phyloP scores from a whole-genome alignment of 2,329 filamentous ascomycete species.

The Nigrograna mackinnonii region DNA sequence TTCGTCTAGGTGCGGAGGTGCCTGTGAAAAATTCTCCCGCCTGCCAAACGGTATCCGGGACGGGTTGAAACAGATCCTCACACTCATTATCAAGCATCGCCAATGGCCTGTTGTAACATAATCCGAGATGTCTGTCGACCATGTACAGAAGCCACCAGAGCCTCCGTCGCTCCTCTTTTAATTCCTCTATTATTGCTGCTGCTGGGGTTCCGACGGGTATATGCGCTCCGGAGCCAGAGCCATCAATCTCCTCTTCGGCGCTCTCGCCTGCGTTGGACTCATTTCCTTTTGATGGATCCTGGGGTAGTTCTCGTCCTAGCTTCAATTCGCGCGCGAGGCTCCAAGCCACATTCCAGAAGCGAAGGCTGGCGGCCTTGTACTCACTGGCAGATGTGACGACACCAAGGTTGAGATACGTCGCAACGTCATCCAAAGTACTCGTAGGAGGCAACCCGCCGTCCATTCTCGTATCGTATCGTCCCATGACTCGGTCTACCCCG shows the following conservation, averaged over 20 bases:
- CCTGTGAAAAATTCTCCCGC: constrained; percentile 72
- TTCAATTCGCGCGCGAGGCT: constrained; percentile 85
- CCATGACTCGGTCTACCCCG: constrained; percentile 68
- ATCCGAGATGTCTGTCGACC: constrained; percentile 82
- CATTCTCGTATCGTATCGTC: constrained; percentile 48
- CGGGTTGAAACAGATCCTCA: constrained; percentile 77
- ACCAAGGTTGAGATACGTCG: constrained; percentile 87
- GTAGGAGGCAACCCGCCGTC: constrained; percentile 54
- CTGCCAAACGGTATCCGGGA: constrained; percentile 85
- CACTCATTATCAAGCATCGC: constrained; percentile 84
- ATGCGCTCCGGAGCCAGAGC: constrained; percentile 28
- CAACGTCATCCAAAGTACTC: constrained; percentile 82
- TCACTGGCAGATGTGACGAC: constrained; percentile 91
- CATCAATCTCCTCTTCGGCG: constrained; percentile 41
- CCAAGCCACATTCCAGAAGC: constrained; percentile 96
- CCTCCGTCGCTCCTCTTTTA: constrained; percentile 80
- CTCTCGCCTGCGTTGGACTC: constrained; percentile 32
- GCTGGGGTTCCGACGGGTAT: constrained; percentile 32
- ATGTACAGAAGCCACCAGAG: constrained; percentile 95
- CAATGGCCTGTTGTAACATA: constrained; percentile 89
- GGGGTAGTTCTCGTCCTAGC: constrained; percentile 80
- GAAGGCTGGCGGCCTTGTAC: constrained; percentile 84
- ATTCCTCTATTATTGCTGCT: constrained; percentile 45
- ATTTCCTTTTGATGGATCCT: constrained; percentile 49
- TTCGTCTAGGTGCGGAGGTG: constrained; percentile 46